These are phyloP conservation scores for Ambrosiella cleistominuta DNA, from an alignment of 2,329 filamentous ascomycete genomes.

Conservation along the genomic window DNA sequence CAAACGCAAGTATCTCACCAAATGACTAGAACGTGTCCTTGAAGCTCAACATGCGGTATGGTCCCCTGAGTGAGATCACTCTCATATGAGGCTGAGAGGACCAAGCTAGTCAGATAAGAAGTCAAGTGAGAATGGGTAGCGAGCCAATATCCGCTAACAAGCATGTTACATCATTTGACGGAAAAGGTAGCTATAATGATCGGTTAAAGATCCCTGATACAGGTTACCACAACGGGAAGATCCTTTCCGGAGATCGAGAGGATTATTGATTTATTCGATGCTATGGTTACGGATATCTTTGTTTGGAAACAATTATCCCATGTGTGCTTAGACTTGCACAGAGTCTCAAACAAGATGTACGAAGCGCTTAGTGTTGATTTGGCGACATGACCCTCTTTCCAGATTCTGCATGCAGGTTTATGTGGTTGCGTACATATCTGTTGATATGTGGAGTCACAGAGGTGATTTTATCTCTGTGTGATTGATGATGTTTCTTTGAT, in stretches of 20 bases:
- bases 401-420: neutral
- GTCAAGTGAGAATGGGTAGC: neutral
- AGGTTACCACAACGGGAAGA: too few species aligned
- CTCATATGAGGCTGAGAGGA: neutral
- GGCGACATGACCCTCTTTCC: neutral
- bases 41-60: constrained; percentile 9
- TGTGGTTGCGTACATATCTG: neutral
- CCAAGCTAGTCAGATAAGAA: too few species aligned
- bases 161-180: neutral
- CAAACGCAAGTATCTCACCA: constrained; percentile 9
- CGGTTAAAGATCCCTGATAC: too few species aligned
- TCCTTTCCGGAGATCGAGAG: neutral
- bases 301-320: neutral
- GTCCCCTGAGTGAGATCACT: constrained; percentile 4
- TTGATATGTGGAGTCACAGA: neutral
- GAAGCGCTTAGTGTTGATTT: neutral
- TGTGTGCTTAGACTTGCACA: neutral
- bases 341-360: neutral
- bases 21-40: constrained; percentile 8
- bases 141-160: neutral
- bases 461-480: neutral
- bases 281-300: neutral
- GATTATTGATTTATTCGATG: neutral
- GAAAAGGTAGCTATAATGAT: neutral
- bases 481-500: neutral